Evolutionary conservation across 176 grass and related monocot species (phyloP), one percentile per base, ranked within the genome.

Genomic region (Thinopyrum elongatum): DNA sequence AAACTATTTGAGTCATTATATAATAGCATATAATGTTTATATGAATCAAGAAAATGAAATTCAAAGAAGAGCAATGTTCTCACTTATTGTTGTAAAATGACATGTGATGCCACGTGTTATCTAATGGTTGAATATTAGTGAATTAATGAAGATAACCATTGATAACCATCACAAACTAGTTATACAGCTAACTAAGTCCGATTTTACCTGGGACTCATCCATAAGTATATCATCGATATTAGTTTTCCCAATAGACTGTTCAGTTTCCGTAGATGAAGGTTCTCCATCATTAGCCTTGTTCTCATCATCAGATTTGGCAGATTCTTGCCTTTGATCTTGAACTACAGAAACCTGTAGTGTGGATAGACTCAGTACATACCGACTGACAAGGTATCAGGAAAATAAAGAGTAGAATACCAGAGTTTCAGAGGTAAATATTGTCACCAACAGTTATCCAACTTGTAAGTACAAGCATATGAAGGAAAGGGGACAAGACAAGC

Each of bases 301-400:
- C 33, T 87, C 90, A 26, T 89, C 88, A 21, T 85, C 89, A 41
- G 88, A 89, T 88, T 89, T 91, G 36, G 72, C 44, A 87, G 80
- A 86, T 78, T 95, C 93, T 85, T 91, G 86, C 28, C 76, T 87
- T 92, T 90, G 76, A 62, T 95, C 93, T 84, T 91, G 88, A 51
- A 85, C 76, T 72, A 91, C 77, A 70, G 86, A 90, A 91, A 95
- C 89, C 93, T 95, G 88, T 30, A 64, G 53, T 17, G 14, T 44
- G 8, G 55, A 74, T 60, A 84, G 38, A 89, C 70, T 84, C 8
- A 58, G 47, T 82, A 76, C 78, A 90, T 67, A 79, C 83, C n/a
- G 7, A 82, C 49, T 25, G 19, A 38, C 6, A 84, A 81, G 23
- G 69, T 63, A 70, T 46, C 5, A 10, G 8, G 63, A 25, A 41